Conservation (phyloP, 2,329 filamentous ascomycete species). For the Bipolaris oryzae region DNA sequence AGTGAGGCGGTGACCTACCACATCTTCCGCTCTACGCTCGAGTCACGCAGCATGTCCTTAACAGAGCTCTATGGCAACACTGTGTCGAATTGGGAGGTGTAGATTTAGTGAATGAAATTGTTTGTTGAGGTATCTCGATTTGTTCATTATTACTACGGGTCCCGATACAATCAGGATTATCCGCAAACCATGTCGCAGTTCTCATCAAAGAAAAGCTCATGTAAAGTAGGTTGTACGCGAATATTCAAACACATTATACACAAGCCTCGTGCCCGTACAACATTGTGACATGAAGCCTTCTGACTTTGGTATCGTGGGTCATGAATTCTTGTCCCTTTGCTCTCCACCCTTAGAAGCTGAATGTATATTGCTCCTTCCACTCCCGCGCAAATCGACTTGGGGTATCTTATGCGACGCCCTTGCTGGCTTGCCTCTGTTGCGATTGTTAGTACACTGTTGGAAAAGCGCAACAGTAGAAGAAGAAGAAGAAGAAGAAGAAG, state of each 20-base stretch:
- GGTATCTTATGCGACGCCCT: slow-evolving; percentile 23
- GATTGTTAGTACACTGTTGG: slow-evolving; percentile 7
- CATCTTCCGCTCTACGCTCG: not conserved
- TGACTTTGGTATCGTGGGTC: slow-evolving; percentile 12
- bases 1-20: not conserved
- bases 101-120: slow-evolving; percentile 10
- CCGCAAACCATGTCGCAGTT: slow-evolving; percentile 30
- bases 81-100: no score
- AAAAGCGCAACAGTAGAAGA: not conserved
- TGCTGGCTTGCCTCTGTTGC: slow-evolving; percentile 21
- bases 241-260: slow-evolving; percentile 41
- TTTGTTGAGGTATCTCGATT: slow-evolving; percentile 30
- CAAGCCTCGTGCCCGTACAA: slow-evolving; percentile 13
- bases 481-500: not conserved
- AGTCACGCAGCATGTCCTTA: not conserved
- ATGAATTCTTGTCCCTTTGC: slow-evolving; percentile 6
- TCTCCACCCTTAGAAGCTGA: not conserved
- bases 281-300: slow-evolving; percentile 8
- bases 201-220: slow-evolving; percentile 19
- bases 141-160: slow-evolving; percentile 42
- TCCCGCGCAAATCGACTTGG: slow-evolving; percentile 12
- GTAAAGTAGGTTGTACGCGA: slow-evolving; percentile 16
- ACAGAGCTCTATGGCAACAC: not conserved
- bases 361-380: slow-evolving; percentile 1
- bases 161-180: slow-evolving; percentile 33